Evolutionary conservation across 78 protist species (phyloP).

Genomic region (Creolimax fragrantissima): DNA sequence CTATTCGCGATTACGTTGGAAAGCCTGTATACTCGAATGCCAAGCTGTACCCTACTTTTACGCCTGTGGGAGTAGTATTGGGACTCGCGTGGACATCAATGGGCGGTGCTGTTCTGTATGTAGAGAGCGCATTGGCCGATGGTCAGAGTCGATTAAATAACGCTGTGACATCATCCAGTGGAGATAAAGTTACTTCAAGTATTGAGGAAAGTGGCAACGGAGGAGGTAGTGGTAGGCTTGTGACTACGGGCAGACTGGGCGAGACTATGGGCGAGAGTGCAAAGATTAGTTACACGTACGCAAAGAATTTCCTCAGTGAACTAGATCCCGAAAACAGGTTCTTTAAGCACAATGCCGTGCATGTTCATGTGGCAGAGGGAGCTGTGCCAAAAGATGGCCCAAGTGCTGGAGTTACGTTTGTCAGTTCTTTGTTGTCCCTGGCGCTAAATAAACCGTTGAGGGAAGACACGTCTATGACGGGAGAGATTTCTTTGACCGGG

Average conservation of each 20-base stretch:
- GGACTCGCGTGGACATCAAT: constrained; percentile 77
- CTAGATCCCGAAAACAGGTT: background rate
- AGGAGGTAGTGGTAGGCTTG: background rate
- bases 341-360: background rate
- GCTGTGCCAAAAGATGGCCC: constrained; percentile 87
- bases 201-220: background rate
- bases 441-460: constrained; percentile 43
- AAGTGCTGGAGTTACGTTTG: constrained; percentile 79
- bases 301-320: background rate
- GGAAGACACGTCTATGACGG: constrained; percentile 77
- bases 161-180: background rate
- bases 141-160: background rate
- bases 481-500: constrained; percentile 82
- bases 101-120: constrained; percentile 64
- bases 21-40: constrained; percentile 11
- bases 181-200: background rate
- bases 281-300: constrained; percentile 53
- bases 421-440: constrained; percentile 62
- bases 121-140: constrained; percentile 45
- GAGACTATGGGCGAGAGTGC: constrained; percentile 85
- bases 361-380: constrained; percentile 83
- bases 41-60: constrained; percentile 11
- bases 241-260: constrained; percentile 34
- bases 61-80: constrained; percentile 72
- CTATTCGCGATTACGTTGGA: background rate